A percentile compares a stretch with the other conserved stretches of the same genome.
phyloP scores from a whole-genome alignment of 495 filamentous ascomycete species.

The Entonaema liquescens region DNA sequence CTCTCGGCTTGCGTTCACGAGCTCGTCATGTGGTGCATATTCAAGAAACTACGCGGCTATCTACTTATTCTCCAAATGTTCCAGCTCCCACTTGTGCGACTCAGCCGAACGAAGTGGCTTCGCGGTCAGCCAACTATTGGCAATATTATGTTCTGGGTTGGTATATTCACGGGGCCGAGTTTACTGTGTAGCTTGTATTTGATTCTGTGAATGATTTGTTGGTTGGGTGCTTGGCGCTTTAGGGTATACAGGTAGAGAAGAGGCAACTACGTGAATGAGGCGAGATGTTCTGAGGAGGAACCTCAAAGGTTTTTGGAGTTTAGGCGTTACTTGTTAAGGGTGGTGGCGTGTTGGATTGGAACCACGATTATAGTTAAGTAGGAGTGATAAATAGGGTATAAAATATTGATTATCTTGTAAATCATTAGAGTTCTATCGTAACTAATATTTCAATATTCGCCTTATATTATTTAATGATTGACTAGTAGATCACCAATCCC shows the following conservation, averaged over 20 bases:
- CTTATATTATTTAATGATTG: not conserved
- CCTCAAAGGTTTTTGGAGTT: not conserved
- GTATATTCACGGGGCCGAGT: constrained; percentile 75
- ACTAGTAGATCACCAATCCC: not conserved
- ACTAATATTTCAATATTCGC: not conserved
- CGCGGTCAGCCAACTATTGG: constrained; percentile 67
- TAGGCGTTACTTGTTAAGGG: not conserved
- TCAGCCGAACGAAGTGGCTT: constrained; percentile 70
- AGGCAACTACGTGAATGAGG: not conserved
- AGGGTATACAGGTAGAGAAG: not conserved
- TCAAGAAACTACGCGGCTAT: constrained; percentile 79
- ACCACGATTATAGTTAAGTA: not conserved
- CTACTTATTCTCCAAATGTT: constrained; percentile 74
- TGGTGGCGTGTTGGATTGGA: not conserved
- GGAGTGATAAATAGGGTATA: not conserved
- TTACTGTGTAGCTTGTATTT: constrained; percentile 75
- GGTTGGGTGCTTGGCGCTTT: constrained; percentile 13
- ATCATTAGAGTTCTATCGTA: not conserved
- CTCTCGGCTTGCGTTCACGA: constrained; percentile 75
- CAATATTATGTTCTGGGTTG: constrained; percentile 79
- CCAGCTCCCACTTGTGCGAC: constrained; percentile 70
- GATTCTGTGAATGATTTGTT: constrained; percentile 58
- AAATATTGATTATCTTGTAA: not conserved
- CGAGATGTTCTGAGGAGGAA: not conserved
- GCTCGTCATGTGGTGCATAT: constrained; percentile 79